Base-by-base conservation (phyloP, 345 rosid species). In the Anastatica hierochuntica region DNA sequence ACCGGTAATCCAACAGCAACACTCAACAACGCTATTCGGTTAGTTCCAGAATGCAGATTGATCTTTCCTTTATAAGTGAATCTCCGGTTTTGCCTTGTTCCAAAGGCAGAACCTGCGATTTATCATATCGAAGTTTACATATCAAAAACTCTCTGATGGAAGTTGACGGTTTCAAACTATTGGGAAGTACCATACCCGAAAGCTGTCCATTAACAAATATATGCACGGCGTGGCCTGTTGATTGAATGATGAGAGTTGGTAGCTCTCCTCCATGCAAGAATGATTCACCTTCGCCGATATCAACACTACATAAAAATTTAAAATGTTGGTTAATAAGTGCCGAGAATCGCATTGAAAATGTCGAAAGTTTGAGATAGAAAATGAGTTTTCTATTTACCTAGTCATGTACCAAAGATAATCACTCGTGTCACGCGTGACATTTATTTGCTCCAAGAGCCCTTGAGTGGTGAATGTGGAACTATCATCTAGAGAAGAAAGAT, bases 1-100 rank as follows among this genome's bases (percentile, higher is more conserved):
- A 88, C 99, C 2, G 90, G 97, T 67, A 94, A 79, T 52, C 99
- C 97, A 75, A 88, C 87, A 27, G 97, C 90, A 47, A 94, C 85
- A 60, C 99, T 88, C 56, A 94, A 82, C 60, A 94, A 74, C 2
- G 95, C 95, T n/a, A 94, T 88, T 74, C 58, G 77, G 80, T 94
- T 88, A 48, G 75, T 76, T 67, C 97, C 99, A 52, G 87, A 67
- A 41, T 18, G 87, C 52, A 94, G 68, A 75, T 80, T 79, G 75
- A 85, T 77, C 80, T 83, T 94, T 26, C 89, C 92, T 3, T 71
- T 68, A 43, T 76, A 94, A 35, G 79, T 83, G 53, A 94, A 72
- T 70, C 83, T 75, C 75, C 87, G 75, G 51, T 76, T 75, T 70
- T 82, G 60, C 67, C 97, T 83, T 21, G 97, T 83, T 58, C 95